Conservation (phyloP, 768 basidiomycete species). For the Paxillus involutus region DNA sequence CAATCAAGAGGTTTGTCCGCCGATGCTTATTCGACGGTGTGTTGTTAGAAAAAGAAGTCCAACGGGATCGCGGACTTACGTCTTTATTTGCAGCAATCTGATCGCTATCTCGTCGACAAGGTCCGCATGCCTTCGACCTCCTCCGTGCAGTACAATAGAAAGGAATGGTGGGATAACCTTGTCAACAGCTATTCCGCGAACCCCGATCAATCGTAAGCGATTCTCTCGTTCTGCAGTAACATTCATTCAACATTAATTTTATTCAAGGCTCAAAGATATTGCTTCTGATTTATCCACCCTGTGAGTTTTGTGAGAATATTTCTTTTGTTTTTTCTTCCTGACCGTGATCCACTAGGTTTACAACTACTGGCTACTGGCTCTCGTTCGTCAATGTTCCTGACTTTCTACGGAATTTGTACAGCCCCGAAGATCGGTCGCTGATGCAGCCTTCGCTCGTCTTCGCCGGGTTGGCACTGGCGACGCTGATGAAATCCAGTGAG, state of each 20-base stretch:
- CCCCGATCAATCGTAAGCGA: conserved; percentile 42
- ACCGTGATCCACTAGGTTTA: conserved; percentile 47
- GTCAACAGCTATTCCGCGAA: conserved; percentile 40
- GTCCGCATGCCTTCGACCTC: conserved; percentile 28
- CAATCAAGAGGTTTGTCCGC: conserved; percentile 26
- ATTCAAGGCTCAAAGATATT: conserved; percentile 47
- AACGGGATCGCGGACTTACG: background rate
- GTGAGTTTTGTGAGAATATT: conserved; percentile 34
- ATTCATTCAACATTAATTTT: conserved; percentile 1
- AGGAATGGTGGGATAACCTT: conserved; percentile 51
- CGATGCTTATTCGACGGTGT: conserved; percentile 27
- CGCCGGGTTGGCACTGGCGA: conserved; percentile 67
- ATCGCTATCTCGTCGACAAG: conserved; percentile 28
- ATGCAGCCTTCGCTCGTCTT: conserved; percentile 75
- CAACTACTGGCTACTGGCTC: conserved; percentile 63
- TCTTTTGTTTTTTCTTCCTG: conserved; percentile 1
- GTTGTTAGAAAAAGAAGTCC: conserved; percentile 1
- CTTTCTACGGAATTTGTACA: conserved; percentile 52
- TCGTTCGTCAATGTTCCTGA: conserved; percentile 63
- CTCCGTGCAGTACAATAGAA: conserved; percentile 32
- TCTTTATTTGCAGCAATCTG: conserved; percentile 23
- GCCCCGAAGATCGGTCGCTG: conserved; percentile 48
- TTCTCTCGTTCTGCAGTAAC: background rate
- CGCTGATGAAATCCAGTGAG: conserved; percentile 72
- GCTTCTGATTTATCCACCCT: conserved; percentile 49